phyloP scores from a whole-genome alignment of 805 yeast genomes.

The Candida koratica region DNA sequence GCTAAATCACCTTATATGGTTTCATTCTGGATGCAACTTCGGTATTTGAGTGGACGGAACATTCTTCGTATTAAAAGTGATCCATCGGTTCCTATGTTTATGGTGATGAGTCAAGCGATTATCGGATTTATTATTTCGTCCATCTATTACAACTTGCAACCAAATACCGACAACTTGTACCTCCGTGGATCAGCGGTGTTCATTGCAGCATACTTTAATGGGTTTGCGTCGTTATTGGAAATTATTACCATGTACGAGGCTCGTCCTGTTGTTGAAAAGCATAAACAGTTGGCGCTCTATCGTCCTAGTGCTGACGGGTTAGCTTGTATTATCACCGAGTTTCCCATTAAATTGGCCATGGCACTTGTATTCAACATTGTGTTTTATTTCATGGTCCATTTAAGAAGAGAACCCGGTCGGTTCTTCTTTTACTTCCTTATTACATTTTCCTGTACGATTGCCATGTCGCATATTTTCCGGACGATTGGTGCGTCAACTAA shows the following conservation, averaged over 20 bases:
- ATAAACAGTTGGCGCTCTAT: slow-evolving; percentile 66
- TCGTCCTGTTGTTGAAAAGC: slow-evolving; percentile 66
- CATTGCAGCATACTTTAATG: slow-evolving; percentile 57
- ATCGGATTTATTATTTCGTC: slow-evolving; percentile 62
- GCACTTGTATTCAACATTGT: slow-evolving; percentile 29
- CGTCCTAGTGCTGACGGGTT: slow-evolving; percentile 73
- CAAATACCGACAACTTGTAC: slow-evolving; percentile 52
- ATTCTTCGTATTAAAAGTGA: slow-evolving; percentile 53
- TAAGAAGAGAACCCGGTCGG: slow-evolving; percentile 33
- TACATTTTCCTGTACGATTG: slow-evolving; percentile 28
- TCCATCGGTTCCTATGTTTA: slow-evolving; percentile 49
- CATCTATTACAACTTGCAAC: slow-evolving; percentile 49
- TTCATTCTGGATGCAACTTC: slow-evolving; percentile 47
- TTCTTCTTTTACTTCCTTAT: slow-evolving; percentile 37
- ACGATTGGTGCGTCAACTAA: slow-evolving; percentile 42
- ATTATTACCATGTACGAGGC: slow-evolving; percentile 54
- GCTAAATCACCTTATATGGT: slow-evolving; percentile 35
- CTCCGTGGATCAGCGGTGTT: slow-evolving; percentile 62
- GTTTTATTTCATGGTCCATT: slow-evolving; percentile 48
- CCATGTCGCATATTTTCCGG: slow-evolving; percentile 41
- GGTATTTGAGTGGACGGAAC: slow-evolving; percentile 51
- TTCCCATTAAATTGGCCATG: slow-evolving; percentile 53
- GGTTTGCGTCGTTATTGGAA: slow-evolving; percentile 58
- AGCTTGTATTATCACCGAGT: slow-evolving; percentile 54
- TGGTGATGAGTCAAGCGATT: slow-evolving; percentile 48